Evolutionary conservation across 495 filamentous ascomycete species (phyloP).

Genomic region (Xylaria flabelliformis): DNA sequence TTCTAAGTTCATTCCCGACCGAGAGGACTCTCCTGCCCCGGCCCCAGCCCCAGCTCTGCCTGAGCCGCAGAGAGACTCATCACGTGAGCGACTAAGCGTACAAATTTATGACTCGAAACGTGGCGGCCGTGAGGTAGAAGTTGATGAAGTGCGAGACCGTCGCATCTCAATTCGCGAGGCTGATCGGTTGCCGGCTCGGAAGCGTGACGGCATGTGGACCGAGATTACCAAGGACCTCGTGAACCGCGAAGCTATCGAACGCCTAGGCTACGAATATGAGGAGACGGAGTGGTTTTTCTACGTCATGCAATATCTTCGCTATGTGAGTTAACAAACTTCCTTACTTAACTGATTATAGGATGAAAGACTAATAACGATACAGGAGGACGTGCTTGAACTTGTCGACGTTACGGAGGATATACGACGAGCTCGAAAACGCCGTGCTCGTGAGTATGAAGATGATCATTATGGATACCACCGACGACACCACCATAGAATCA

Average conservation of each 20-base stretch:
- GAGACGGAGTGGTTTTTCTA: constrained; percentile 92
- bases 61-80: constrained; percentile 34
- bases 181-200: constrained; percentile 41
- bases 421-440: constrained; percentile 73
- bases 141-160: constrained; percentile 54
- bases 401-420: constrained; percentile 84
- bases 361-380: constrained; percentile 37
- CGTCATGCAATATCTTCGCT: constrained; percentile 86
- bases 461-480: constrained; percentile 72
- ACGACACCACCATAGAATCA: constrained; percentile 48
- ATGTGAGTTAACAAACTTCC: constrained; percentile 64
- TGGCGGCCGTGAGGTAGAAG: constrained; percentile 50
- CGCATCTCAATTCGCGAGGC: constrained; percentile 46
- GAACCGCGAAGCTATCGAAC: constrained; percentile 83
- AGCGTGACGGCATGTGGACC: constrained; percentile 84
- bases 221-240: constrained; percentile 97
- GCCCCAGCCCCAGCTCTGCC: not conserved
- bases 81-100: constrained; percentile 51
- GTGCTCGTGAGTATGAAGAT: constrained; percentile 84
- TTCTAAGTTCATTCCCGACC: constrained; percentile 67
- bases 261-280: constrained; percentile 86
- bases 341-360: not conserved
- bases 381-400: constrained; percentile 89
- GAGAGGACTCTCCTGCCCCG: constrained; percentile 44
- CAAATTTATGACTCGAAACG: constrained; percentile 49